A percentile compares a stretch with the other conserved stretches of the same genome.
These are phyloP conservation scores for Xylaria scruposa DNA, from an alignment of 495 filamentous ascomycete species.

Conservation along the genomic window DNA sequence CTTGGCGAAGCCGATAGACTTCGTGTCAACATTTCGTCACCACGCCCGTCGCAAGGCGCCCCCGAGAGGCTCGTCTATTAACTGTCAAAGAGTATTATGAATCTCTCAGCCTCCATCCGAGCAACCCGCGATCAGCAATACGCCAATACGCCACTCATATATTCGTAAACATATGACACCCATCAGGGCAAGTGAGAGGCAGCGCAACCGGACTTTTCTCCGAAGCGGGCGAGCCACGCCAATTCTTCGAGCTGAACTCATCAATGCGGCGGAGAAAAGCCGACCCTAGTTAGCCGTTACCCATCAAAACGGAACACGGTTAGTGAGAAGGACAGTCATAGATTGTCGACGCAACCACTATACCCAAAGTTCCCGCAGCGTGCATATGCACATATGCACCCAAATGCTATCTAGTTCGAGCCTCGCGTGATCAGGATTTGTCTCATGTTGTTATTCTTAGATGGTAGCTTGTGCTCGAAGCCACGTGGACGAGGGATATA, in stretches of 20 bases:
- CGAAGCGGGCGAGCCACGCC: conserved; percentile 6
- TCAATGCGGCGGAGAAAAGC: conserved; percentile 7
- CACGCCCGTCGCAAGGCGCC: not conserved
- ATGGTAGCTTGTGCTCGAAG: conserved; percentile 5
- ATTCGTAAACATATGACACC: conserved; percentile 19
- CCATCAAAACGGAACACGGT: not conserved
- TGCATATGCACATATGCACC: conserved; percentile 24
- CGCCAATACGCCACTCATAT: conserved; percentile 22
- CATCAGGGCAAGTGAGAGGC: not conserved
- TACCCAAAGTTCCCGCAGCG: conserved; percentile 12
- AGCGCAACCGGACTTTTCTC: not conserved
- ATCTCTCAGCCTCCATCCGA: conserved; percentile 25
- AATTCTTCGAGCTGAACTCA: conserved; percentile 8
- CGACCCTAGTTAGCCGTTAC: not conserved
- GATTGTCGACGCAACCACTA: conserved; percentile 4
- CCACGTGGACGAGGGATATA: conserved; percentile 23
- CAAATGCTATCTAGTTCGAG: not conserved
- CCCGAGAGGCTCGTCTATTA: conserved; percentile 16
- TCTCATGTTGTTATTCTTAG: conserved; percentile 25
- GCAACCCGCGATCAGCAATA: conserved; percentile 14
- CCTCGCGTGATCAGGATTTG: conserved; percentile 25
- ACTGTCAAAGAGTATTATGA: not conserved
- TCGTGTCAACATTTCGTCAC: conserved; percentile 13
- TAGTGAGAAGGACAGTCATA: not conserved
- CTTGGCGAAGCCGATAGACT: conserved; percentile 19